Evolutionary conservation across 805 yeast species (phyloP), one percentile per base, ranked within the genome.

Genomic region (Barnettozyma vustinii): DNA sequence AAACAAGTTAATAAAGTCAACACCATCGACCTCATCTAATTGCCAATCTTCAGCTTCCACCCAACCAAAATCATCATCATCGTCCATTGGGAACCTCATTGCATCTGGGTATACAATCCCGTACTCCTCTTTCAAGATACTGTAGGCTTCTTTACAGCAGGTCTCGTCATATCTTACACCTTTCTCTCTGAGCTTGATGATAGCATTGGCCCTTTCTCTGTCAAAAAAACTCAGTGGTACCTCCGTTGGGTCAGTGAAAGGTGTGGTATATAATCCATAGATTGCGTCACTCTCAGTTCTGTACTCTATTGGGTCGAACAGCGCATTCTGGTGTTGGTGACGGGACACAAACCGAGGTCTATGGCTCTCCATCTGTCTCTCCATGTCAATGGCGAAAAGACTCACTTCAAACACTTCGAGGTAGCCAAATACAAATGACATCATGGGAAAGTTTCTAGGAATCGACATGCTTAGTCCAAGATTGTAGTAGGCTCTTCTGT

Each of bases 331-430:
- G 1, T 18, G 37, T 19, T 37, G 19, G 16, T 3, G 6, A 10
- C 16, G 9, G 6, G 32, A 8, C 3, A n/a, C 25, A 16, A 23
- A 40, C 19, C 35, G 32, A 18, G 39, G 39, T 7, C 21, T 27
- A 18, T 46, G 20, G 35, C 25, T 37, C 13, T 42, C 49, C 18
- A 42, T 41, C 10, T 37, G 35, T 8, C 20, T 40, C 40, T 48
- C 51, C 51, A 48, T 44, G 19, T 48, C 51, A 21, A 48, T 40
- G 10, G 47, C 51, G 27, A 48, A 44, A 5, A 48, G 41, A 8
- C 42, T 46, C 33, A 48, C 45, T 48, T 48, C 51, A 40, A 48
- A 48, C 7, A 44, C 42, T 19, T 48, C 51, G 25, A 48, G 35
- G 33, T 48, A 48, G 8, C 51, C 51, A 26, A 36, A 44, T 6